A percentile compares a stretch with the other conserved stretches of the same genome.
phyloP scores from a whole-genome alignment of 208 protist species.

The Leishmania lainsoni region DNA sequence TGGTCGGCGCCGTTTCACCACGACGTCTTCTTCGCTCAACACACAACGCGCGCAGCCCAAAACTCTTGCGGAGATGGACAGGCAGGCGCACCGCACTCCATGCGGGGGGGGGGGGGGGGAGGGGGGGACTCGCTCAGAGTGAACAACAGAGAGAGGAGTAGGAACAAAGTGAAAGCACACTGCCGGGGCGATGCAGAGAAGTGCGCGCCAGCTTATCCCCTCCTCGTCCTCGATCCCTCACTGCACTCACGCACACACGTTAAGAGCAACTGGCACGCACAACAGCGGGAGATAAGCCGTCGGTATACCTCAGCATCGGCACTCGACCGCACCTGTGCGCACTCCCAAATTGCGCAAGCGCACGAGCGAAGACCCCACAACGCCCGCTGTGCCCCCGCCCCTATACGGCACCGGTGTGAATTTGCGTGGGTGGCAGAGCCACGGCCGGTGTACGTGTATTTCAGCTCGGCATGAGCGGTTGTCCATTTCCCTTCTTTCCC shows the following conservation, averaged over 20 bases:
- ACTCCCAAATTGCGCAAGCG: too few relatives aligned
- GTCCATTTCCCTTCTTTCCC: neutral
- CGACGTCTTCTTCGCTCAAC: too few relatives aligned
- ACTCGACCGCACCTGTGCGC: too few relatives aligned
- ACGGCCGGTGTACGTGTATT: neutral
- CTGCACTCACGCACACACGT: neutral
- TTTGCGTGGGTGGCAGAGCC: neutral
- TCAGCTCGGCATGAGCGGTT: neutral
- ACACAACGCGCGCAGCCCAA: too few relatives aligned
- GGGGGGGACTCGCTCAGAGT: neutral
- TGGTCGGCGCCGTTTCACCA: too few relatives aligned
- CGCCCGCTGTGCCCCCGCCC: neutral
- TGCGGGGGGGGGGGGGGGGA: too few relatives aligned
- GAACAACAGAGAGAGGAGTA: neutral
- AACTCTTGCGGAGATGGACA: neutral
- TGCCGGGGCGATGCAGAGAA: neutral
- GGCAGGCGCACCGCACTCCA: too few relatives aligned
- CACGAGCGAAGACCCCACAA: neutral
- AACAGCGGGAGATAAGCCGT: too few relatives aligned
- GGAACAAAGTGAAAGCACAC: neutral
- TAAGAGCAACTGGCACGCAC: neutral
- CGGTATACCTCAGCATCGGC: too few relatives aligned
- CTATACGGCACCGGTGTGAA: neutral
- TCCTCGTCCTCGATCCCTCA: neutral
- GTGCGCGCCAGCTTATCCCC: neutral